Evolutionary conservation across 257 asterid species (phyloP), one percentile per base, ranked within the genome.

Genomic region (Solanum bulbocastanum): DNA sequence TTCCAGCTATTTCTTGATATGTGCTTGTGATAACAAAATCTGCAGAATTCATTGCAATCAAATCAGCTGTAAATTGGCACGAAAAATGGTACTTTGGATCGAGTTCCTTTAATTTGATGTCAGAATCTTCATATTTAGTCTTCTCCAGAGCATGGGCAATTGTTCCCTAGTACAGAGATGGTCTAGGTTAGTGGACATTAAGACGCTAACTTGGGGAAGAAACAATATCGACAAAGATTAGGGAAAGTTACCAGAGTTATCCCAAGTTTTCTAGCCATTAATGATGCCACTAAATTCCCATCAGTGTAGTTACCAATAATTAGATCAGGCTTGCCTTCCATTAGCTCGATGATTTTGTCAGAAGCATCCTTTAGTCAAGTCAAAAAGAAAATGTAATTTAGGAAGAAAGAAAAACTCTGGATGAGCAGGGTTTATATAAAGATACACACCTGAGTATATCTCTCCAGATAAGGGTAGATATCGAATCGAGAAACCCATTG

Each of bases 111-210:
- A 98, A 94, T 83, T 93, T 95, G 87, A 94, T 88, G 90, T 96
- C 99, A 5, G 99, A 95, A 87, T 95, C 98, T 90, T 95, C 99
- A 15, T 96, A 96, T 92, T 96, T 96, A 39, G 99, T 95, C 92
- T 95, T 96, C 96, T 96, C 98, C 39, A 96, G 88, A 56, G 98
- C 99, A 92, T 96, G 99, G 52, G 98, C 99, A 86, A 96, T 95
- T 27, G 98, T 96, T 88, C 97, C 98, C 98, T 96, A 65, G 72
- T 88, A 5, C 46, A 83, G 40, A 85, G 87, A 90, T 72, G 56
- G 15, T 42, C 23, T 25, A 40, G 18, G 30, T 86, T 71, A 90
- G 42, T 83, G 20, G 46, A 23, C 66, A 33, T 39, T 49, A 46
- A 46, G 42, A 46, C 58, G 49, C 85, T 10, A 49, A 81, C 69